Conservation (phyloP, 2,329 filamentous ascomycete genomes). For the Aschersonia sp. region DNA sequence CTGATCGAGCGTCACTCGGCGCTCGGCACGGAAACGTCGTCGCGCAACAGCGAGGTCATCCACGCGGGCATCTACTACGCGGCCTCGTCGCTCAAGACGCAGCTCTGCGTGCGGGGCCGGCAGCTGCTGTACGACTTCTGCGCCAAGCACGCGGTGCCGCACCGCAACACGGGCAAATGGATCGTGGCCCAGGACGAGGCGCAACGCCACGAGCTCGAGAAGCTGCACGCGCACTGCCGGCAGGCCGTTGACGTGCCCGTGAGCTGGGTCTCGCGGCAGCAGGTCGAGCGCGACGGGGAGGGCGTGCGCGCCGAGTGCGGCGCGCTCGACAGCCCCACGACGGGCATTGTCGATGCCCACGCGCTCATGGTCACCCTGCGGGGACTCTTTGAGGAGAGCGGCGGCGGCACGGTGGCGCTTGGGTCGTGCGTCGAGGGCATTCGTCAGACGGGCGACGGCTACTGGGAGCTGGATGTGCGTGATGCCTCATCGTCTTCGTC, state of each 20-base stretch:
- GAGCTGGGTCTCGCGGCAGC: slow-evolving; percentile 47
- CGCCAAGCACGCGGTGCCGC: slow-evolving; percentile 46
- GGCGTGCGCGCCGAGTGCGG: slow-evolving; percentile 57
- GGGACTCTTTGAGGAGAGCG: slow-evolving; percentile 55
- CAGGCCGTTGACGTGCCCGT: slow-evolving; percentile 46
- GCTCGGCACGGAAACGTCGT: slow-evolving; percentile 74
- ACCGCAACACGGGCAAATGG: slow-evolving; percentile 79
- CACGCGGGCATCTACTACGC: slow-evolving; percentile 93
- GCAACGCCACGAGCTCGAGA: slow-evolving; percentile 50
- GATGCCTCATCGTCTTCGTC: slow-evolving; percentile 24
- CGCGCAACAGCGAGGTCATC: slow-evolving; percentile 89
- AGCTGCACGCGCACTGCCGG: slow-evolving; percentile 30
- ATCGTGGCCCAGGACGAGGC: slow-evolving; percentile 70
- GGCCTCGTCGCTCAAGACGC: slow-evolving; percentile 59
- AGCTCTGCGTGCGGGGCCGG: slow-evolving; percentile 66
- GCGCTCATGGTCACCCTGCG: slow-evolving; percentile 68
- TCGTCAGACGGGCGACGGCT: slow-evolving; percentile 28
- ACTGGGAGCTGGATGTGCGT: slow-evolving; percentile 50
- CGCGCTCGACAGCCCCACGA: slow-evolving; percentile 70
- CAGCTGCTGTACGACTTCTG: slow-evolving; percentile 70
- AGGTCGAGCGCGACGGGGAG: slow-evolving; percentile 55
- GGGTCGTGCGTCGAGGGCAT: slow-evolving; percentile 50
- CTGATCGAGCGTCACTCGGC: slow-evolving; percentile 66
- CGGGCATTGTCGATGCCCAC: slow-evolving; percentile 85
- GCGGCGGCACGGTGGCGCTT: slow-evolving; percentile 60